These are phyloP conservation scores for Endotrypanum monterogeii DNA, from an alignment of 208 protist genomes.

Conservation along the genomic window DNA sequence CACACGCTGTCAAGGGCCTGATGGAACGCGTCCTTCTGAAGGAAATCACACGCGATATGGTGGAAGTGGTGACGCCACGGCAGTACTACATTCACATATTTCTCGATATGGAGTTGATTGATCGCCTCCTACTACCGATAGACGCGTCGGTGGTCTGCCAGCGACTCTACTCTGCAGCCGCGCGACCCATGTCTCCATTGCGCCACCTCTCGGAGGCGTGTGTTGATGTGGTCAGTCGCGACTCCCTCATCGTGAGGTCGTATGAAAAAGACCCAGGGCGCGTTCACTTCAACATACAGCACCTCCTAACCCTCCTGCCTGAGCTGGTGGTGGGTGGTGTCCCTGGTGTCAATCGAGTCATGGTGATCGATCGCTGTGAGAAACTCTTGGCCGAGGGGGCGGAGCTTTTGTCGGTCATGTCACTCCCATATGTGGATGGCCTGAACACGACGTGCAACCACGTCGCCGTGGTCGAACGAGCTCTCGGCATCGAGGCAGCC, in stretches of 20 bases:
- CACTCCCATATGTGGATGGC: slow-evolving; percentile 93
- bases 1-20: slow-evolving; percentile 88
- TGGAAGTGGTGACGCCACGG: slow-evolving; percentile 80
- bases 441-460: slow-evolving; percentile 96
- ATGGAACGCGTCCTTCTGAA: slow-evolving; percentile 92
- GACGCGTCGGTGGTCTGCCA: slow-evolving; percentile 73
- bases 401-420: slow-evolving; percentile 95
- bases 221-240: slow-evolving; percentile 65
- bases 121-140: slow-evolving; percentile 93
- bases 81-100: slow-evolving; percentile 93
- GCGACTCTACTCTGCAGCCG: slow-evolving; percentile 74
- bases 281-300: slow-evolving; percentile 86
- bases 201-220: slow-evolving; percentile 87
- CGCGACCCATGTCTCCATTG: slow-evolving; percentile 81
- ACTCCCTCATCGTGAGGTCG: slow-evolving; percentile 74
- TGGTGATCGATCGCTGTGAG: slow-evolving; percentile 88
- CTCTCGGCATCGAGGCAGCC: slow-evolving; percentile 99
- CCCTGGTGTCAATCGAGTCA: slow-evolving; percentile 92
- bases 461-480: slow-evolving; percentile 95
- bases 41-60: slow-evolving; percentile 86
- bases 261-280: slow-evolving; percentile 46
- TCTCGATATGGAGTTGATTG: slow-evolving; percentile 93
- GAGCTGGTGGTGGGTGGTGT: slow-evolving; percentile 95
- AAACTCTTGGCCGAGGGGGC: slow-evolving; percentile 95
- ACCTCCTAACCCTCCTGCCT: slow-evolving; percentile 86